Evolutionary conservation across 208 protist genomes (phyloP).

Genomic region (Acanthamoeba divionensis): DNA sequence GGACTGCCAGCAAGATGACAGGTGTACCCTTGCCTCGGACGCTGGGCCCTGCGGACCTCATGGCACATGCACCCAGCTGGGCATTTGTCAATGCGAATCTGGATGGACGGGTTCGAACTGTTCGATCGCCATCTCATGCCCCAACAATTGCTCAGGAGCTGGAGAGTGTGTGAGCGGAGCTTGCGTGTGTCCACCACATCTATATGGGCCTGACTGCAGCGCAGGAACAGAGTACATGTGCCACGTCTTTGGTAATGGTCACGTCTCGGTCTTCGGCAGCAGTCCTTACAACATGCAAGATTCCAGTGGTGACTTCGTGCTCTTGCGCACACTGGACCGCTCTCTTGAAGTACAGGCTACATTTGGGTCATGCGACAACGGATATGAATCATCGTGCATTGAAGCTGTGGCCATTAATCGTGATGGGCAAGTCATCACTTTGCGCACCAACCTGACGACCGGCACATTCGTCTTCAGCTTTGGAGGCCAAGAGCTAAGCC

Average conservation of each 20-base stretch:
- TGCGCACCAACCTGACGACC: too few species aligned
- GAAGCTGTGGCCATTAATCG: too few species aligned
- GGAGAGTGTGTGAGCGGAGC: background rate
- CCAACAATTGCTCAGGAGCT: conserved; percentile 9
- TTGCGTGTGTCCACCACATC: background rate
- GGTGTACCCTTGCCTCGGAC: background rate
- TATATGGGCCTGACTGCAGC: background rate
- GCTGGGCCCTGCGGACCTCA: background rate
- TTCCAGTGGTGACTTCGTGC: too few species aligned
- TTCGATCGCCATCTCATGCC: background rate
- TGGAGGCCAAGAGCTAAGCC: too few species aligned
- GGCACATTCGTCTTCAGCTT: too few species aligned
- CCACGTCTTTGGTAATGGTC: background rate
- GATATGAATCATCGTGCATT: too few species aligned
- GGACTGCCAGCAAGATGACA: background rate
- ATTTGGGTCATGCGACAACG: too few species aligned
- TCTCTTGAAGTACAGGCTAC: too few species aligned
- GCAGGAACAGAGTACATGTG: background rate
- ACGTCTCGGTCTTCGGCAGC: background rate
- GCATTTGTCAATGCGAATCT: background rate
- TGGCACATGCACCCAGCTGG: background rate
- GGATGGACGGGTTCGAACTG: background rate
- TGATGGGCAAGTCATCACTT: too few species aligned
- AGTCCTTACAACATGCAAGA: too few species aligned
- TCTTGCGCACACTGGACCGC: too few species aligned